Evolutionary conservation across 192 early-diverging fungal species (phyloP), one percentile per base, ranked within the genome.

Genomic region (Podila horticola): DNA sequence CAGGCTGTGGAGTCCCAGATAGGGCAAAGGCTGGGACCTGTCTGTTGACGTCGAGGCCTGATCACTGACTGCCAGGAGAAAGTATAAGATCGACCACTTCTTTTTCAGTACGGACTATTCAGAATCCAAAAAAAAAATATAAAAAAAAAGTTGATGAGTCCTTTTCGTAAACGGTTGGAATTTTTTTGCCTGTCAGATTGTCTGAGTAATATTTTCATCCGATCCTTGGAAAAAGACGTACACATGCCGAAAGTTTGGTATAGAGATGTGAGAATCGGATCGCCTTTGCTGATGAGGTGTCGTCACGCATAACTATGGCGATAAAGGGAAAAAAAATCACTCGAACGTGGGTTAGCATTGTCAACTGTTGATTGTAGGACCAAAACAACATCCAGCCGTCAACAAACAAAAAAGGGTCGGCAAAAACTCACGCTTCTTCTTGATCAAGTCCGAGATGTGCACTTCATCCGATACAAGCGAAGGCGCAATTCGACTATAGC

Each of bases 71-170:
- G 83, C 75, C n/a, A 83, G 63, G 33, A 91, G 71, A 49, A 91
- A 82, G 58, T 91, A 89, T 8, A 91, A 69, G 26, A 87, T 74
- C 13, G 90, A 75, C 89, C 90, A 91, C 85, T 89, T 91, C 36
- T 86, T 85, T 38, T 63, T 71, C 58, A 91, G 31, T 6, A 79
- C 74, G 12, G 82, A 49, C 89, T 91, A 71, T 19, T 41, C 22
- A 5, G 28, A 10, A 52, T n/a, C 19, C n/a, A 36, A 6, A 19
- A n/a, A 52, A 52, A n/a, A 52, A n/a, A 1, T 1, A 52, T 52
- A 4, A n/a, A 71, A 48, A 17, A 38, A 28, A 52, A 22, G 31
- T 24, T 41, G 63, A 70, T 22, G 6, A 22, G 10, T 8, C 10
- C n/a, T 60, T 28, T 60, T 28, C 15, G 26, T 31, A 3, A 3